A percentile compares a stretch with the other conserved stretches of the same genome.
Conservation (phyloP, 2,329 filamentous ascomycete species). For the Colletotrichum chrysophilum region DNA sequence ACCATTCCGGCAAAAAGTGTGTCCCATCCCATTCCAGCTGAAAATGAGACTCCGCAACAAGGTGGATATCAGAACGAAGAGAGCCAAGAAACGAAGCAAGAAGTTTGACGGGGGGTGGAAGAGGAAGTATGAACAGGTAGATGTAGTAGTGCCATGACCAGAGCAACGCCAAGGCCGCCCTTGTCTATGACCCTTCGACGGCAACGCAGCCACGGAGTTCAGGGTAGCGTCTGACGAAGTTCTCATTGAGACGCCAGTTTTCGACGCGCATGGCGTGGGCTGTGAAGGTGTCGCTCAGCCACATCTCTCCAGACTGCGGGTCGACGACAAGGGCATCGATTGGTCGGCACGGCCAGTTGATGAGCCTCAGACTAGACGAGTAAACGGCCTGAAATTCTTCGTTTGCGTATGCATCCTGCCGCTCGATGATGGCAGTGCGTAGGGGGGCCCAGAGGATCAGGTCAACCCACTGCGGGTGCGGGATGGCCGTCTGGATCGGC, state of each 20-base stretch:
- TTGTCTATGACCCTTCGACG: background rate
- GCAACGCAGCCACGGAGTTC: slow-evolving; percentile 26
- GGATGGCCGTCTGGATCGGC: slow-evolving; percentile 29
- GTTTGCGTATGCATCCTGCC: slow-evolving; percentile 40
- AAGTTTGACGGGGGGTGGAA: background rate
- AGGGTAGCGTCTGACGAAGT: slow-evolving; percentile 31
- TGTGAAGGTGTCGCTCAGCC: slow-evolving; percentile 28
- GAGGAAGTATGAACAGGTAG: background rate
- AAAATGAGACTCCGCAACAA: slow-evolving; percentile 8
- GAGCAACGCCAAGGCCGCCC: background rate
- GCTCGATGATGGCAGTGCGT: slow-evolving; percentile 37
- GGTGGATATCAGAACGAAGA: background rate
- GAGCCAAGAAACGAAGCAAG: slow-evolving; percentile 2
- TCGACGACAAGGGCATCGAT: slow-evolving; percentile 28
- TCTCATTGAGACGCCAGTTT: slow-evolving; percentile 30
- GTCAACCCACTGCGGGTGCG: slow-evolving; percentile 37
- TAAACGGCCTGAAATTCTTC: slow-evolving; percentile 41
- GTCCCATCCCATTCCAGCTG: slow-evolving; percentile 15
- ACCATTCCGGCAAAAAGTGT: slow-evolving; percentile 1
- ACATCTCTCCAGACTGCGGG: slow-evolving; percentile 29
- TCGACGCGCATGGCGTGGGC: slow-evolving; percentile 28
- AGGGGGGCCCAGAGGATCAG: slow-evolving; percentile 36
- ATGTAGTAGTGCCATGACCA: background rate
- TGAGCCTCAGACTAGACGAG: slow-evolving; percentile 33
- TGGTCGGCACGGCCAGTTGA: slow-evolving; percentile 37